These are phyloP conservation scores for Lactarius indigo DNA, from an alignment of 768 basidiomycete genomes.

Conservation along the genomic window DNA sequence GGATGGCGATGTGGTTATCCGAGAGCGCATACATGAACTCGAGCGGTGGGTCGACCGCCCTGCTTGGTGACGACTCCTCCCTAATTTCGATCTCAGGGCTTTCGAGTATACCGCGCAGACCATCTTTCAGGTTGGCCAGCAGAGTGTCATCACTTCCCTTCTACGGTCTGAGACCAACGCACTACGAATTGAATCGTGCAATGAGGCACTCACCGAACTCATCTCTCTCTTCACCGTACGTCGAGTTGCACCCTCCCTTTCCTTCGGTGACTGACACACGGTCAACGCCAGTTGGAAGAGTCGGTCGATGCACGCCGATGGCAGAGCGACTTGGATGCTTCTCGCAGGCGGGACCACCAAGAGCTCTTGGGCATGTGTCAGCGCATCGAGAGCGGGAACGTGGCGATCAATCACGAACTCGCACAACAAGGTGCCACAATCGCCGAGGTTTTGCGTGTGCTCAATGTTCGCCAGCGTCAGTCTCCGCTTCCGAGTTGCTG, in stretches of 20 bases:
- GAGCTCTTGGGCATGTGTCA: slow-evolving; percentile 18
- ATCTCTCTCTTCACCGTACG: slow-evolving; percentile 24
- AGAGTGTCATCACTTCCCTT: slow-evolving; percentile 20
- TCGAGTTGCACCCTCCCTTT: not conserved
- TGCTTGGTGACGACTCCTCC: not conserved
- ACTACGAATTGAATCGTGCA: slow-evolving; percentile 22
- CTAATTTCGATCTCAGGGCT: slow-evolving; percentile 7
- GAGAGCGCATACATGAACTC: slow-evolving; percentile 19
- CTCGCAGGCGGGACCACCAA: slow-evolving; percentile 20
- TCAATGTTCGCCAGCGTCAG: slow-evolving; percentile 18
- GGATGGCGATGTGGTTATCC: slow-evolving; percentile 9
- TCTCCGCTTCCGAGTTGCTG: not conserved
- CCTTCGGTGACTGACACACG: not conserved
- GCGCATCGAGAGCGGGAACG: slow-evolving; percentile 21
- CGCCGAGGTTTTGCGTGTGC: slow-evolving; percentile 13
- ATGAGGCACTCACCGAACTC: slow-evolving; percentile 22
- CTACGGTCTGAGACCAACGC: slow-evolving; percentile 22
- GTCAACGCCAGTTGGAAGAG: slow-evolving; percentile 16
- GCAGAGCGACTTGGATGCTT: slow-evolving; percentile 19
- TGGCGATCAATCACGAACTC: slow-evolving; percentile 20
- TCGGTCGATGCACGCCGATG: slow-evolving; percentile 18
- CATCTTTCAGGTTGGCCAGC: slow-evolving; percentile 22
- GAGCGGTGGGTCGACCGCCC: slow-evolving; percentile 7
- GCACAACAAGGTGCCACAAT: slow-evolving; percentile 24
- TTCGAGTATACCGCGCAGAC: slow-evolving; percentile 20